Percentiles rank a stretch among this genome's conserved stretches.
Conservation (phyloP, 1,284 basidiomycete species). For the Meira miltonrushii region DNA sequence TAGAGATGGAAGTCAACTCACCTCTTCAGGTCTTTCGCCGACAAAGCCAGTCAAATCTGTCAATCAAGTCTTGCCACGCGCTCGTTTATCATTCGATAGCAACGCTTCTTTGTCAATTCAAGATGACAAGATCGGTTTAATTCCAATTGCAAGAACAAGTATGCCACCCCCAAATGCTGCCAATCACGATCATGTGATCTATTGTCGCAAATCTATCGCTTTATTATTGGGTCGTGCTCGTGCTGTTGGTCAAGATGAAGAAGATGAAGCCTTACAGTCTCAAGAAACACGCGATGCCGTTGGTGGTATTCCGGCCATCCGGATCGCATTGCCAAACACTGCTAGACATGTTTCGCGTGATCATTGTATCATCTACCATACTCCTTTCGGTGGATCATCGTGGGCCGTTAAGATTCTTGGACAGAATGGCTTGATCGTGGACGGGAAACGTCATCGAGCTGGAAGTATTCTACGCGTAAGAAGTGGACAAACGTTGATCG, state of each 20-base stretch:
- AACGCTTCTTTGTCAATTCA: neutral
- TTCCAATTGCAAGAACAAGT: neutral
- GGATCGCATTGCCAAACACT: constrained; percentile 35
- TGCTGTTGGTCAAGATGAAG: neutral
- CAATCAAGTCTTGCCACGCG: too few relatives aligned
- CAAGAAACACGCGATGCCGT: constrained; percentile 6
- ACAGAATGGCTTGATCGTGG: constrained; percentile 48
- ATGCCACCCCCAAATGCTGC: neutral
- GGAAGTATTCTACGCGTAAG: constrained; percentile 39
- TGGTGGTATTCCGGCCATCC: constrained; percentile 27
- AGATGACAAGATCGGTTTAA: neutral
- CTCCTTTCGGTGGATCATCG: constrained; percentile 26
- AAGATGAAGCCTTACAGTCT: neutral
- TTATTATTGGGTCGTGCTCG: neutral
- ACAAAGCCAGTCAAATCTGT: too few relatives aligned
- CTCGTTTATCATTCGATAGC: too few relatives aligned
- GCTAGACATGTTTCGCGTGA: constrained; percentile 45
- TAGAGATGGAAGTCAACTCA: too few relatives aligned
- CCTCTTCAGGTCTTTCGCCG: too few relatives aligned
- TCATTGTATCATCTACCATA: constrained; percentile 48
- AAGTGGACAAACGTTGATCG: neutral
- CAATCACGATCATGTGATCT: neutral
- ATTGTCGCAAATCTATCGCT: neutral
- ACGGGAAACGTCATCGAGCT: constrained; percentile 42
- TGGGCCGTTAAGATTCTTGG: constrained; percentile 46